Evolutionary conservation across 352 stramenopile species (phyloP), one percentile per base, ranked within the genome.

Genomic region (Thalassiosira allenii): DNA sequence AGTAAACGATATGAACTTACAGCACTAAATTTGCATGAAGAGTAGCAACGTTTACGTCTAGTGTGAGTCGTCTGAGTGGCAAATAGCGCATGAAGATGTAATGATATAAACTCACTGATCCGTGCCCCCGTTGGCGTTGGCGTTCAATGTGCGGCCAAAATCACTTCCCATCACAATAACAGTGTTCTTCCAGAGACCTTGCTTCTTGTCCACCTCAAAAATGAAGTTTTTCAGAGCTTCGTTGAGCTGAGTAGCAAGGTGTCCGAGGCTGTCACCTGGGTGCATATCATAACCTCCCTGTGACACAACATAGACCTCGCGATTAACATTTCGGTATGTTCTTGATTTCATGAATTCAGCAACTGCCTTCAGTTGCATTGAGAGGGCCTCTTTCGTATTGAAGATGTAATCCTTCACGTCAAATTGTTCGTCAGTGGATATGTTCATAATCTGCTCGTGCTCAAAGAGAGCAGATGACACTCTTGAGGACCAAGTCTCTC

Each of bases 71-170:
- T n/a, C n/a, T n/a, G n/a, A n/a, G n/a, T n/a, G n/a, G n/a, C n/a
- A n/a, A n/a, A n/a, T n/a, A n/a, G n/a, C n/a, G n/a, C n/a, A n/a
- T n/a, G n/a, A n/a, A n/a, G n/a, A n/a, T n/a, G n/a, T n/a, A n/a
- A n/a, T n/a, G n/a, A n/a, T n/a, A n/a, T n/a, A n/a, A n/a, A n/a
- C n/a, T n/a, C n/a, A n/a, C n/a, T 91, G 86, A 73, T 92, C 86
- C 32, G 79, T 88, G 14, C 81, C 81, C 14, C 79, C 79, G 41
- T 88, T 88, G 14, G 17, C 61, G 8, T 77, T 88, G 2, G 51
- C 49, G 22, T 70, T 89, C 5, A 88, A 34, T 3, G 81, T 88
- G 0, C 81, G 29, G 12, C 61, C 81, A 37, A 88, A 88, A 14
- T 88, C 81, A 14, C 40, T 73, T 3, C 25, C 29, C 8, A 52